Percentiles rank a stretch among this genome's conserved stretches.
phyloP scores from a whole-genome alignment of 108 stramenopile species.

The Discostella pseudostelligera region DNA sequence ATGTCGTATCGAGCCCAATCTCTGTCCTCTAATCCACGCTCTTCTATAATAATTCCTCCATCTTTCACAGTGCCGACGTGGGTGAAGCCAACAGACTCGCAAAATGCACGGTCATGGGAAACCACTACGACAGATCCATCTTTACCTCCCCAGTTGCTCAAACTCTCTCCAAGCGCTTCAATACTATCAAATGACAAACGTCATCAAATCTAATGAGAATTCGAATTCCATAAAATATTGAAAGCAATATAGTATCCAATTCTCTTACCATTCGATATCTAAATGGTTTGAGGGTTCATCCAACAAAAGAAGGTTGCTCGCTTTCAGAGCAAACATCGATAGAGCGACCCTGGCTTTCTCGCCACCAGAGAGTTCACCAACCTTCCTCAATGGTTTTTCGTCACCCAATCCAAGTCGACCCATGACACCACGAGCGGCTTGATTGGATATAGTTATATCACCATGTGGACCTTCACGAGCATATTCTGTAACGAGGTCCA shows the following conservation, averaged over 20 bases:
- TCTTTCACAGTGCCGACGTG: conserved; percentile 86
- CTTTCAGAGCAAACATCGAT: conserved; percentile 81
- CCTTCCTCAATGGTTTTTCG: conserved; percentile 73
- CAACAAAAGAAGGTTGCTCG: conserved; percentile 69
- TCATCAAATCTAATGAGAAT: not conserved
- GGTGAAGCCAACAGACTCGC: conserved; percentile 83
- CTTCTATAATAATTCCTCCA: conserved; percentile 67
- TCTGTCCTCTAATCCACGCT: conserved; percentile 62
- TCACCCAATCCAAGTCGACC: conserved; percentile 78
- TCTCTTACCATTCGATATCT: conserved; percentile 47
- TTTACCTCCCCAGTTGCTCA: conserved; percentile 73
- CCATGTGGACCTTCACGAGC: conserved; percentile 68
- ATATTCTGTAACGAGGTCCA: conserved; percentile 77
- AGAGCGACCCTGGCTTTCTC: conserved; percentile 87
- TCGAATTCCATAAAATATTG: not conserved
- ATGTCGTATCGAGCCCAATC: conserved; percentile 81
- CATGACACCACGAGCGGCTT: conserved; percentile 73
- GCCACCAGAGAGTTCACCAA: conserved; percentile 70
- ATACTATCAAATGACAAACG: conserved; percentile 34
- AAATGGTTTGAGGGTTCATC: conserved; percentile 80
- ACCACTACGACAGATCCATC: conserved; percentile 89
- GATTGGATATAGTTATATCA: conserved; percentile 70
- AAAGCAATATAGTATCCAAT: not conserved
- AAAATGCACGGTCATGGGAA: conserved; percentile 90
- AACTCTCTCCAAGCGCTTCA: conserved; percentile 76